These are phyloP conservation scores for Craterostigma plantagineum DNA, from an alignment of 257 asterid species.

Conservation along the genomic window DNA sequence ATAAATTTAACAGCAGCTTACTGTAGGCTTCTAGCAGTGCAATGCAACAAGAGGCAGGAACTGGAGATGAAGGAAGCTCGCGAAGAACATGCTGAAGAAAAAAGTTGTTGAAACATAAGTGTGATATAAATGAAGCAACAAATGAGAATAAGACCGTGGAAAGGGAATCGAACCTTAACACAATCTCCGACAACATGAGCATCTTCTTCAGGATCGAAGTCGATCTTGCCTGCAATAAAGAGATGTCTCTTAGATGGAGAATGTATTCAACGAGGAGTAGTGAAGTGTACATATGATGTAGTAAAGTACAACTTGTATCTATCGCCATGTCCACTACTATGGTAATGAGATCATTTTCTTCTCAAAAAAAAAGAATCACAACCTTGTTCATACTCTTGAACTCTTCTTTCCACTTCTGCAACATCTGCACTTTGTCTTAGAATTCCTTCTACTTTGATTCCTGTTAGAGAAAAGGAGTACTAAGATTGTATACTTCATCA, in stretches of 20 bases:
- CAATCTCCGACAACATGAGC: slow-evolving; percentile 98
- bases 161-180: slow-evolving; percentile 67
- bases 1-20: slow-evolving; percentile 16
- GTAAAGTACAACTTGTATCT: no score
- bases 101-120: neutral
- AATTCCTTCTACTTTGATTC: slow-evolving; percentile 77
- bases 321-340: no score
- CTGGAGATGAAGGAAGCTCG: slow-evolving; percentile 98
- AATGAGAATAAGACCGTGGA: slow-evolving; percentile 6
- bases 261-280: no score
- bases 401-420: slow-evolving; percentile 86
- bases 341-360: no score
- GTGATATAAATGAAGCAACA: neutral
- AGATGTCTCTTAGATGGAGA: neutral
- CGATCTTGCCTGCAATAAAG: slow-evolving; percentile 49
- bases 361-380: slow-evolving; percentile 1
- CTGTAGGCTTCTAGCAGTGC: slow-evolving; percentile 92
- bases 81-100: slow-evolving; percentile 85
- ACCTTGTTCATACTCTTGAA: slow-evolving; percentile 96
- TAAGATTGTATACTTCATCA: neutral
- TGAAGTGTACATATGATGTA: no score
- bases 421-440: slow-evolving; percentile 93
- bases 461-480: slow-evolving; percentile 19
- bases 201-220: slow-evolving; percentile 71
- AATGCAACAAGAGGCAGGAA: slow-evolving; percentile 95